Base-by-base conservation (phyloP, 371 early-diverging fungal species). In the Smittium culicis region DNA sequence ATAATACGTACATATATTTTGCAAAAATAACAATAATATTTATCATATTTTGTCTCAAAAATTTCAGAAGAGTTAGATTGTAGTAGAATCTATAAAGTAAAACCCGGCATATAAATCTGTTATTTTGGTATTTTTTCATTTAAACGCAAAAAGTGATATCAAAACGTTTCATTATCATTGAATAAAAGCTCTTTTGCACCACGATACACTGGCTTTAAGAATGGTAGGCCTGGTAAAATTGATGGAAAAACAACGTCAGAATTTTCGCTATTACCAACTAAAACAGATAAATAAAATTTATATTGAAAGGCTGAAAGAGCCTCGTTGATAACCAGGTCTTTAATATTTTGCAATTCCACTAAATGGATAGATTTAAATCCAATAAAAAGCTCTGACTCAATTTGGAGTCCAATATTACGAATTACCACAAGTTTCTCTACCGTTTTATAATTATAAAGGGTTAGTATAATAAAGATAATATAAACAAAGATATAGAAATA, bases 401-500 rank as follows among this genome's bases (percentile, higher is more conserved):
- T 75, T 55, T 76, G 76, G 14, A 76, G 70, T 1, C 76, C 76
- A 1, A 76, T 72, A 35, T 72, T 69, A 54, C 76, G 76, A 33
- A 76, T 70, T 54, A 76, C 76, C 1, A 75, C 62, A 25, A 76
- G 69, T 20, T 71, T 68, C 68, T 76, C 76, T 34, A 33, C 17
- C n/a, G 33, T 5, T 14, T 34, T 31, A 33, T 63, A 33, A 32
- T 29, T 5, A 29, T 5, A 11, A 59, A 14, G 5, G 31, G 16
- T 29, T 59, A 59, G 27, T 31, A 11, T 11, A 16, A 14, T 31
- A 16, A n/a, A n/a, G 5, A 14, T 59, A 16, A 59, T 5, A 11
- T 5, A 59, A 59, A 59, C 5, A 27, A 59, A 29, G 16, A 14
- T 59, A n/a, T 14, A 59, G 5, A 59, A 16, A 59, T 16, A 29